These are phyloP conservation scores for Cryptococcus jaspeensis DNA, from an alignment of 1,284 basidiomycete species.

Conservation along the genomic window DNA sequence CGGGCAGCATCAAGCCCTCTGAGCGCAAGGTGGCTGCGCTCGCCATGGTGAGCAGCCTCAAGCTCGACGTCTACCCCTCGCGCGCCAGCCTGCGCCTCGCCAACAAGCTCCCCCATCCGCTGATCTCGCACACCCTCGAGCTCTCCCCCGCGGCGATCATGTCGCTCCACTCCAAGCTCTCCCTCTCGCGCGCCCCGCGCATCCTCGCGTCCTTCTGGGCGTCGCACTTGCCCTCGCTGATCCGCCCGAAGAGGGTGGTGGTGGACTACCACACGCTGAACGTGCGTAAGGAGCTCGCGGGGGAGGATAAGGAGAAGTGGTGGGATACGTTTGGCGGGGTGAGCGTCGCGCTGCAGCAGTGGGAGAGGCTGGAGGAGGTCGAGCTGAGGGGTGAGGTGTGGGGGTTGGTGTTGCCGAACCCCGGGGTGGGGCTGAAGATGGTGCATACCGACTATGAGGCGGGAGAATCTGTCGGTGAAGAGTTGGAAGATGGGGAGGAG, in stretches of 20 bases:
- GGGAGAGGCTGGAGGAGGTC: conserved; percentile 9
- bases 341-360: conserved; percentile 12
- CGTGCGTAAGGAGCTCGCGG: background rate
- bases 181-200: conserved; percentile 10
- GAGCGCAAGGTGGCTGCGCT: conserved; percentile 7
- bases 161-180: conserved; percentile 9
- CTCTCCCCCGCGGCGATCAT: conserved; percentile 6
- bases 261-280: conserved; percentile 11
- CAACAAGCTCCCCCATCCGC: conserved; percentile 7
- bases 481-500: background rate
- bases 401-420: conserved; percentile 10
- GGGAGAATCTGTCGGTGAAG: background rate
- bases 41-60: background rate
- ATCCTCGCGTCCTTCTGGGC: conserved; percentile 17
- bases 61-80: conserved; percentile 16
- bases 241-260: conserved; percentile 8
- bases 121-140: conserved; percentile 1
- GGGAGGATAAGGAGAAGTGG: conserved; percentile 7
- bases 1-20: conserved; percentile 2
- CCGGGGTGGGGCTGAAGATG: conserved; percentile 11
- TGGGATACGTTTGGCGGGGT: conserved; percentile 13
- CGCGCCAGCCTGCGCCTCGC: conserved; percentile 10
- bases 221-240: conserved; percentile 6
- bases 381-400: conserved; percentile 10
- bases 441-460: conserved; percentile 2